Conservation (phyloP, 306 rosid genomes). For the Datisca glomerata region DNA sequence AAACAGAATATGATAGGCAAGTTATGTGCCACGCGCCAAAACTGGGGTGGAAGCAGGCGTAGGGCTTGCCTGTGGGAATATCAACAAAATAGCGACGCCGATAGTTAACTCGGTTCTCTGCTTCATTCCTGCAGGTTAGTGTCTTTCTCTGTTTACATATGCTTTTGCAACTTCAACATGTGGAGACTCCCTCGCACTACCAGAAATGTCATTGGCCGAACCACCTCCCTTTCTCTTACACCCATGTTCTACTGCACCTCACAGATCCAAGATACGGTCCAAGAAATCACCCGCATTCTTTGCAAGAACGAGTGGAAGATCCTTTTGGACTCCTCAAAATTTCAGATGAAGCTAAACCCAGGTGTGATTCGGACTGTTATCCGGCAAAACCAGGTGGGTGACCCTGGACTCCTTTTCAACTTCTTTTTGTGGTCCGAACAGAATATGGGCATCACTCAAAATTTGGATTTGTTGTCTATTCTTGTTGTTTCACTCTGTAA, state of each 20-base stretch:
- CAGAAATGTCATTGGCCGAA: no score
- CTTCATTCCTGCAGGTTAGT: no score
- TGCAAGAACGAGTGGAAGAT: constrained; percentile 20
- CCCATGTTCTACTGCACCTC: constrained; percentile 10
- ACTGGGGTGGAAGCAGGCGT: no score
- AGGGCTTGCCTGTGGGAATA: no score
- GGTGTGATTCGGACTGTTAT: constrained; percentile 29
- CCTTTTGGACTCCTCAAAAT: constrained; percentile 13
- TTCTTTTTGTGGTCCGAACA: constrained; percentile 38
- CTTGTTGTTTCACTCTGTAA: constrained; percentile 35
- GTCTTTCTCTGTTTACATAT: no score
- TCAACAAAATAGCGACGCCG: no score
- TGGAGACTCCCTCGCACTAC: no score
- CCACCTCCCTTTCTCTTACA: no score
- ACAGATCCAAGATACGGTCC: constrained; percentile 17
- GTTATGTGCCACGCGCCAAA: no score
- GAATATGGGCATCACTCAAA: constrained; percentile 25
- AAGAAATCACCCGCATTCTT: constrained; percentile 29
- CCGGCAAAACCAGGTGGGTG: constrained; percentile 13
- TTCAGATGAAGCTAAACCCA: constrained; percentile 24
- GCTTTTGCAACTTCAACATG: no score
- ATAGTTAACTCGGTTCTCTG: no score
- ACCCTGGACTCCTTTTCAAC: constrained; percentile 25
- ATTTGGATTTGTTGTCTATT: constrained; percentile 26
- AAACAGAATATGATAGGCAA: no score